Evolutionary conservation across 306 rosid genomes (phyloP).

Genomic region (Dalbergia cochinchinensis): DNA sequence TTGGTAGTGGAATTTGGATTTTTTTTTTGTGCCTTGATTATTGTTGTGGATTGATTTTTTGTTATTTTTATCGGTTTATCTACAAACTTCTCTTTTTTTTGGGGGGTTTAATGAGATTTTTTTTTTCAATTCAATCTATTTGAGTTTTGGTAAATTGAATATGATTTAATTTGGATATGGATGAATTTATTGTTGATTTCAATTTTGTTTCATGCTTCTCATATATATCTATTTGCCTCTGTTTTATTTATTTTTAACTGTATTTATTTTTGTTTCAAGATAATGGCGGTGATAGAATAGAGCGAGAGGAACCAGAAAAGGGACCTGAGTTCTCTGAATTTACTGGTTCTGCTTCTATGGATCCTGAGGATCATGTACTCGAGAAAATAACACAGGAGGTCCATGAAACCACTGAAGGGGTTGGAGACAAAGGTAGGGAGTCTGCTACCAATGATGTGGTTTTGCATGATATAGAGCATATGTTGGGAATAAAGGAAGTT

Average conservation of each 20-base stretch:
- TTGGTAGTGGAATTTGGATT: background rate
- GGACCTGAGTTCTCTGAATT: conserved; percentile 25
- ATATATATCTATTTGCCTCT: conserved; percentile 19
- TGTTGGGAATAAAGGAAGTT: conserved; percentile 44
- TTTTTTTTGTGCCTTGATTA: no score
- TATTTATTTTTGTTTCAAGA: conserved; percentile 46
- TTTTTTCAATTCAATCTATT: no score
- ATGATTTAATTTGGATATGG: background rate
- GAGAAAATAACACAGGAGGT: conserved; percentile 33
- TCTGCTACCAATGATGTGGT: conserved; percentile 16
- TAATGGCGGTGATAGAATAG: conserved; percentile 43
- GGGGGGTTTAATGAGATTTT: no score
- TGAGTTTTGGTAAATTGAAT: no score
- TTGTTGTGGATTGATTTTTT: no score
- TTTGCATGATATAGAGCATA: conserved; percentile 43
- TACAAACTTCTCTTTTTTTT: no score
- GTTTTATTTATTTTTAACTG: background rate
- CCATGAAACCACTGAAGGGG: conserved; percentile 41
- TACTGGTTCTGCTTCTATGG: conserved; percentile 30
- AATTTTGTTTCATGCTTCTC: conserved; percentile 3
- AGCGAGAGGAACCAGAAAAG: conserved; percentile 45
- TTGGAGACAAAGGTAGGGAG: conserved; percentile 34
- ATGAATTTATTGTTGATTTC: conserved; percentile 8
- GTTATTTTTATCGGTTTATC: no score
- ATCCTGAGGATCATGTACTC: conserved; percentile 21